These are phyloP conservation scores for Geum urbanum DNA, from an alignment of 306 rosid genomes.

Conservation along the genomic window DNA sequence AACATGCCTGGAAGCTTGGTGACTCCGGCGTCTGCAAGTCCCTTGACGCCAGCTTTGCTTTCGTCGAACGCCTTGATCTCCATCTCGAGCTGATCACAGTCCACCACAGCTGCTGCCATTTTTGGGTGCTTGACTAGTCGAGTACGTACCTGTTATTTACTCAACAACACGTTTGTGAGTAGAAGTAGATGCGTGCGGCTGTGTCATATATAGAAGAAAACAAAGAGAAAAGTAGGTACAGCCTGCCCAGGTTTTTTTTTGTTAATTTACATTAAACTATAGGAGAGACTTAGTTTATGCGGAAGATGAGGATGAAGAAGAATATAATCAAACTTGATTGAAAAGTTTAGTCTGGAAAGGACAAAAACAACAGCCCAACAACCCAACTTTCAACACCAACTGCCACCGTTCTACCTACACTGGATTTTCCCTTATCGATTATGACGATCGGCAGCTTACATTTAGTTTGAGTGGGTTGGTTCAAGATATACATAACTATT, in stretches of 20 bases:
- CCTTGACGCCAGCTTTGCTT: conserved; percentile 65
- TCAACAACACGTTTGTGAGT: neutral
- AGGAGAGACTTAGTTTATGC: neutral
- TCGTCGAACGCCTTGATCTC: conserved; percentile 55
- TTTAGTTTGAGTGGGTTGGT: neutral
- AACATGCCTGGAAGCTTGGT: conserved; percentile 50
- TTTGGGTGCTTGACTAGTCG: neutral
- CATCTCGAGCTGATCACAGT: conserved; percentile 32
- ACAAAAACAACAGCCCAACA: neutral
- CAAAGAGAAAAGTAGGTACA: neutral
- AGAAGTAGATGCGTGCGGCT: neutral
- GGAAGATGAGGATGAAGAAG: neutral
- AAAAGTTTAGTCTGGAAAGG: neutral
- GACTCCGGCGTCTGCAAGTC: conserved; percentile 54
- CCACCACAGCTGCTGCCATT: neutral
- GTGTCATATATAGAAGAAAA: neutral
- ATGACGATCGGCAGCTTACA: neutral
- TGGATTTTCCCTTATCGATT: neutral
- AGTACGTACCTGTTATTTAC: no score
- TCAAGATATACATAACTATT: neutral
- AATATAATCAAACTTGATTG: neutral
- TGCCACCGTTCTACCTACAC: neutral
- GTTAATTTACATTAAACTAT: neutral
- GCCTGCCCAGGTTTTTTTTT: neutral
- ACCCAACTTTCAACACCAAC: neutral